Conservation (phyloP, 495 filamentous ascomycete species). For the Penicillium subrubescens region DNA sequence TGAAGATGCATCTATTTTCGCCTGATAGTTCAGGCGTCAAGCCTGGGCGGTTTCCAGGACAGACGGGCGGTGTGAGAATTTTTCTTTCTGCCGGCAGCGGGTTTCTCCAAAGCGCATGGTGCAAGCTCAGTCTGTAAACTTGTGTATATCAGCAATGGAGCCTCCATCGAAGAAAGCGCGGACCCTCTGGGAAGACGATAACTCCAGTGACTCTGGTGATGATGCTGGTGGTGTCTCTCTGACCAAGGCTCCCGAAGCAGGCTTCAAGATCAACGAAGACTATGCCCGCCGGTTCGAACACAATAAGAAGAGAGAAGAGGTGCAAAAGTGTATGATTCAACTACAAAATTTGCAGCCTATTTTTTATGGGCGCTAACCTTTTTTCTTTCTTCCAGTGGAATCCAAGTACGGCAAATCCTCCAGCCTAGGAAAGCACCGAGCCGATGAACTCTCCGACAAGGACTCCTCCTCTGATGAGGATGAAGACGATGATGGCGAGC, state of each 20-base stretch:
- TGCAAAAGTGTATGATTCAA: slow-evolving; percentile 66
- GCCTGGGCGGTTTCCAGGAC: not conserved
- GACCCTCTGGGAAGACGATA: slow-evolving; percentile 50
- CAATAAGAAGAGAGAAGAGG: slow-evolving; percentile 94
- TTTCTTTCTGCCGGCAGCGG: slow-evolving; percentile 33
- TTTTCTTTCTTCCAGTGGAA: slow-evolving; percentile 61
- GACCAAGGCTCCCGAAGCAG: slow-evolving; percentile 34
- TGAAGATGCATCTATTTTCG: slow-evolving; percentile 1
- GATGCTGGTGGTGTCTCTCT: slow-evolving; percentile 51
- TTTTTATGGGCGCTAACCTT: slow-evolving; percentile 10
- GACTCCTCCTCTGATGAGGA: slow-evolving; percentile 71
- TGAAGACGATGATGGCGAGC: slow-evolving; percentile 86
- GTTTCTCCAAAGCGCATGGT: slow-evolving; percentile 7
- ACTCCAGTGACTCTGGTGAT: slow-evolving; percentile 58
- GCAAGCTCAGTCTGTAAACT: slow-evolving; percentile 10
- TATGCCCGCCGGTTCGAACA: slow-evolving; percentile 90
- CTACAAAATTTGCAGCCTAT: not conserved
- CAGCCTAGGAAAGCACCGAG: slow-evolving; percentile 34
- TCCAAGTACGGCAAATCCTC: slow-evolving; percentile 72
- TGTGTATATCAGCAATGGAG: slow-evolving; percentile 35
- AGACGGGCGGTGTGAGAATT: slow-evolving; percentile 31
- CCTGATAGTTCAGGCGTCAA: slow-evolving; percentile 24
- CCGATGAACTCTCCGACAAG: slow-evolving; percentile 46
- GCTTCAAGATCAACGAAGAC: slow-evolving; percentile 84
- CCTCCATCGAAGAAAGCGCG: slow-evolving; percentile 51